A percentile compares a stretch with the other conserved stretches of the same genome.
These are phyloP conservation scores for Physcomitrellopsis africana DNA, from an alignment of 225 moss, liverwort and hornwort species.

Conservation along the genomic window DNA sequence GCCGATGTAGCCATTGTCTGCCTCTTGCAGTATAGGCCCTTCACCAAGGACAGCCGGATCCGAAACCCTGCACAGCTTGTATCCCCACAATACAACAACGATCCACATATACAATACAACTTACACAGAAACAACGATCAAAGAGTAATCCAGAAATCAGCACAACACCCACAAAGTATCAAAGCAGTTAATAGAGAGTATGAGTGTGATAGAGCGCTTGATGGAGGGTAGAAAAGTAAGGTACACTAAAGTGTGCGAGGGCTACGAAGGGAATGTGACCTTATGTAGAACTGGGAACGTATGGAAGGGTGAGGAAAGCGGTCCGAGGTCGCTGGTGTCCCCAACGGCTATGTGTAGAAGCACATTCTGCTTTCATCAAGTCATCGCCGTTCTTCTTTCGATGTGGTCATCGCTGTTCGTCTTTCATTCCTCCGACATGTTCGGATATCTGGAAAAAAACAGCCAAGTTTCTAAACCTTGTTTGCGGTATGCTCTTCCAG, in stretches of 20 bases:
- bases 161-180: too few relatives aligned
- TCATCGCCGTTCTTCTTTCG: background rate
- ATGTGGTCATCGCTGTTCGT: background rate
- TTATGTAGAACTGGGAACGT: background rate
- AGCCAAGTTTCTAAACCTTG: background rate
- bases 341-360: background rate
- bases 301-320: background rate
- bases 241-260: background rate
- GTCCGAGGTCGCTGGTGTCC: background rate
- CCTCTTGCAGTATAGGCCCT: slow-evolving; percentile 11
- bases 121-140: too few relatives aligned
- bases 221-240: background rate
- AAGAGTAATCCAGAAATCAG: too few relatives aligned
- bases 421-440: background rate
- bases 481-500: background rate
- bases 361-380: background rate
- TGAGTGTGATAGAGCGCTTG: too few relatives aligned
- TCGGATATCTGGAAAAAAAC: background rate
- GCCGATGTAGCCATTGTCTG: slow-evolving; percentile 15
- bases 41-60: background rate
- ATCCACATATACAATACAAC: too few relatives aligned
- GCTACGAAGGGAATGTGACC: background rate
- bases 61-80: too few relatives aligned
- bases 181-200: background rate
- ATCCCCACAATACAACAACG: too few relatives aligned